Evolutionary conservation across 805 yeast genomes (phyloP), one percentile per base, ranked within the genome.

Genomic region (Candida ponderosae): DNA sequence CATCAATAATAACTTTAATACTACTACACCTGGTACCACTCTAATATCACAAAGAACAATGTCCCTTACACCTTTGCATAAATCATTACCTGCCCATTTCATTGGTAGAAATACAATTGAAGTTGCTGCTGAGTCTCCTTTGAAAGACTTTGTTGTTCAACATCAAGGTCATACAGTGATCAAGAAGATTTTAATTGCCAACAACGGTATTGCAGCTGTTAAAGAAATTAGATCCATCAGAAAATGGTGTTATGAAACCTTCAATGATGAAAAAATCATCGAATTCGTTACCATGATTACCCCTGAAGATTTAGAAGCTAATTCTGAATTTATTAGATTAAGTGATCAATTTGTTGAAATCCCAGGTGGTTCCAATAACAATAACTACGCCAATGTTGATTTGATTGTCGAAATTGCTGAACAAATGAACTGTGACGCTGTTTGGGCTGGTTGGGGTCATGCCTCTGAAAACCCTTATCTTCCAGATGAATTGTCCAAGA

Each of bases 371-470:
- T 93, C 98, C 39, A 94, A 94, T 67, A 93, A 93, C 70, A 94
- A 93, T 64, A 93, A 93, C 65, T 89, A 89, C 59, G 99, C 99
- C 51, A 93, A 93, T 57, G 99, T 93, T 44, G 98, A 93, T 49
- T 71, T 93, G 44, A 93, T 93, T 60, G 97, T 93, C 34, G 99
- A 93, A 54, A 70, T 93, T 34, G 99, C 99, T 28, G 98, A 93
- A 67, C 82, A 97, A 68, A 82, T 95, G 32, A 77, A 86, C 47
- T 97, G 85, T 39, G 95, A 93, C 60, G 99, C 98, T 19, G 99
- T 93, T 40, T 93, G 99, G 99, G 99, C 99, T 27, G 99, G 99
- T 54, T 93, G 99, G 99, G 99, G 99, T 54, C 98, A 94, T 60
- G 99, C 99, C 21, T 86, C 96, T n/a, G 99, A 93, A 68, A 90